These are phyloP conservation scores for Hirsutella minnesotensis DNA, from an alignment of 2,329 filamentous ascomycete species.

Conservation along the genomic window DNA sequence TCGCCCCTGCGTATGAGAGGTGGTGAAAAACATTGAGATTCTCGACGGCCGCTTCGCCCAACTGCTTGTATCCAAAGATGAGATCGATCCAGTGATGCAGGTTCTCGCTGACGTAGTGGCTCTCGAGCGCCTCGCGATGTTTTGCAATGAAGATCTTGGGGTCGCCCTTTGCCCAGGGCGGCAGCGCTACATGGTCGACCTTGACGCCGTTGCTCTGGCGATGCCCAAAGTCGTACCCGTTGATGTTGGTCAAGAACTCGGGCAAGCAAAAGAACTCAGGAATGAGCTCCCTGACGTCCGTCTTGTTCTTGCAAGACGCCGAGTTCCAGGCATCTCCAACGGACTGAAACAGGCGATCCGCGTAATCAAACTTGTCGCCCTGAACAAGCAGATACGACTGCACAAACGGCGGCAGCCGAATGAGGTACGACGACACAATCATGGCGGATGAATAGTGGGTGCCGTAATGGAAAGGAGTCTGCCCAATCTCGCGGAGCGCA, in stretches of 20 bases:
- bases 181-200: slow-evolving; percentile 81
- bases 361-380: slow-evolving; percentile 92
- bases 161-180: slow-evolving; percentile 93
- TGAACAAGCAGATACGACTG: slow-evolving; percentile 90
- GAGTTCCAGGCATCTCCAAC: slow-evolving; percentile 86
- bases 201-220: slow-evolving; percentile 68
- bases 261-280: slow-evolving; percentile 97
- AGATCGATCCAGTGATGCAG: slow-evolving; percentile 94
- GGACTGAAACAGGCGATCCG: slow-evolving; percentile 89
- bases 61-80: slow-evolving; percentile 88
- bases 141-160: slow-evolving; percentile 92
- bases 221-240: slow-evolving; percentile 85
- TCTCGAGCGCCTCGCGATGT: slow-evolving; percentile 90
- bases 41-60: slow-evolving; percentile 83
- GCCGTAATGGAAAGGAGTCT: slow-evolving; percentile 90
- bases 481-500: slow-evolving; percentile 82
- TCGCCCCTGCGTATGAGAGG: slow-evolving; percentile 87
- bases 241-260: slow-evolving; percentile 88
- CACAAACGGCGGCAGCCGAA: slow-evolving; percentile 89
- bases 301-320: slow-evolving; percentile 79
- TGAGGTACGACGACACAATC: slow-evolving; percentile 95
- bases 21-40: slow-evolving; percentile 93
- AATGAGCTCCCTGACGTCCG: slow-evolving; percentile 86
- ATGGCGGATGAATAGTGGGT: slow-evolving; percentile 98
- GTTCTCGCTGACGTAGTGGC: slow-evolving; percentile 79